Base-by-base conservation (phyloP, 2,329 filamentous ascomycete genomes). In the Ascocoryne sarcoides region DNA sequence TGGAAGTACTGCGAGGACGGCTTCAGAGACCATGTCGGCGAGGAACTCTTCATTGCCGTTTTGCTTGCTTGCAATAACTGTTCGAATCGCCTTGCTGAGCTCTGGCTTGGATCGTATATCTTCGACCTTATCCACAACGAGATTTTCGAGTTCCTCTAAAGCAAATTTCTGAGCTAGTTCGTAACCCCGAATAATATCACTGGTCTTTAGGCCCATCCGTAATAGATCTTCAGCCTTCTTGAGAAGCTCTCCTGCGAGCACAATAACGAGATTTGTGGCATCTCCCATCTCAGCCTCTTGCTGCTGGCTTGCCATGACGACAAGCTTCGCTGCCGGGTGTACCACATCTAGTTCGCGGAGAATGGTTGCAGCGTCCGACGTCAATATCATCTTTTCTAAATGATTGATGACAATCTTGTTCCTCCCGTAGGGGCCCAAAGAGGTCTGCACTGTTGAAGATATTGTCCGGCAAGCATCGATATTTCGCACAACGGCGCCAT, bases 331-430 rank as follows among this genome's bases (percentile, higher is more conserved):
- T 43, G 92, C 92, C 48, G 93, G 92, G 70, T 98, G 92, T 42
- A 98, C 89, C 48, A 98, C 92, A 60, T 98, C 92, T 64, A 98
- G 79, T 70, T 98, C 93, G 60, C 88, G 83, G 55, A 98, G 76
- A 62, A 98, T 98, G 32, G 92, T 96, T 52, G 92, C 92, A 51
- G 92, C 92, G 62, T 98, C 92, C 46, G 89, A 96, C 55, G 93
- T 98, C 51, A 98, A 74, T 57, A 95, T 94, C 92, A 98, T 95
- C 75, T 98, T 98, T 66, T 95, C 87, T 49, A 98, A 75, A 69
- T 98, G 93, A 73, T 98, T 98, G 74, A 98, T 96, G 69, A 98
- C 87, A 61, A 98, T 89, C 73, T 98, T 98, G 75, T 98, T 98
- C 66, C 92, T 85, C 60, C 92, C 92, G 67, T 95, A 95, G 45